Base-by-base conservation (phyloP, 2,329 filamentous ascomycete species). In the Aureobasidium subglaciale region DNA sequence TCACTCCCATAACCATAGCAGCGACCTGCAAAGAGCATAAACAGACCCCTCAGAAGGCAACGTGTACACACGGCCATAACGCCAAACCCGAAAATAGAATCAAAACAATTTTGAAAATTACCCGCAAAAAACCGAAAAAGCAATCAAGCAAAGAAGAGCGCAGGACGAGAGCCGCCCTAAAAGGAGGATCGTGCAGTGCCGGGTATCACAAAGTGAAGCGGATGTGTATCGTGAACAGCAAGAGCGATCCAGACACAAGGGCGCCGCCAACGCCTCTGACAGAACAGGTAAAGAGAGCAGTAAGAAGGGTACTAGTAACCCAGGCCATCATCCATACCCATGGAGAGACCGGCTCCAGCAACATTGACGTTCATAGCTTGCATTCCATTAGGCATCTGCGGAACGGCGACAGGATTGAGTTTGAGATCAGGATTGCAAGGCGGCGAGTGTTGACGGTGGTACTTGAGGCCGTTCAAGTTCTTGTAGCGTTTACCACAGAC, bases 401-500 rank as follows among this genome's bases (percentile, higher is more conserved):
- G 57, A 30, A 67, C 58, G 27, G 62, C 63, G 54, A 56, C 55
- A 25, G 60, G 67, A 43, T 76, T 75, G 54, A 82, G 69, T 65
- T 83, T 81, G 60, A 86, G 82, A 59, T 96, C 90, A 0, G 90
- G 90, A 66, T 95, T 95, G 75, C 91, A 96, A 53, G 87, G 87
- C 22, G 90, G 86, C 11, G 90, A 93, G 70, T 96, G 73, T 62
- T 78, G 70, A 56, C 75, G 68, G 66, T 87, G 84, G 68, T 99
- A 99, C 83, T 99, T 99, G 60, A 99, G 81, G 6, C 93, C 93
- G 72, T 99, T 99, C 59, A 99, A 73, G 68, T 99, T 99, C 84
- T 99, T 99, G 76, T 99, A 99, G 52, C 93, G 87, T 77, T 99
- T 99, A 65, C 92, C 91, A 68, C 93, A 99, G 10, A 90, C 87